A percentile compares a stretch with the other conserved stretches of the same genome.
These are phyloP conservation scores for Trichoderma virens DNA, from an alignment of 495 filamentous ascomycete genomes.

Conservation along the genomic window DNA sequence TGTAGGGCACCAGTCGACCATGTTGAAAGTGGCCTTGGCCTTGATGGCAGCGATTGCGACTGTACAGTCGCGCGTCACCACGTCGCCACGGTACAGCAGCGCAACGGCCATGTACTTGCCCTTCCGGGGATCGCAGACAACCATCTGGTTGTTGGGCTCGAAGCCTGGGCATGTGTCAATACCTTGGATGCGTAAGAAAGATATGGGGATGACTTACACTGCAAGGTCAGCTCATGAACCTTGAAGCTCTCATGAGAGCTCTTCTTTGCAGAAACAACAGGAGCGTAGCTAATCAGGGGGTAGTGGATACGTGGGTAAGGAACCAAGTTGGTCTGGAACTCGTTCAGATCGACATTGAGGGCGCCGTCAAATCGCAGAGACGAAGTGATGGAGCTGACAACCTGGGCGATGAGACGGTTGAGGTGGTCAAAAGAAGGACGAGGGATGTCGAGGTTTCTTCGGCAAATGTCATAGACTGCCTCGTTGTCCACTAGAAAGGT, in stretches of 20 bases:
- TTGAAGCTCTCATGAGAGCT: conserved; percentile 92
- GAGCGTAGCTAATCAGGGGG: conserved; percentile 92
- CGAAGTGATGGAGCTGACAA: conserved; percentile 97
- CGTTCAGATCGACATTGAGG: conserved; percentile 97
- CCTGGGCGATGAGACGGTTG: conserved; percentile 97
- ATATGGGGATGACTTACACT: conserved; percentile 49
- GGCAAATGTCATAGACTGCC: conserved; percentile 99
- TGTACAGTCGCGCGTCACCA: conserved; percentile 92
- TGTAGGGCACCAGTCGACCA: conserved; percentile 99
- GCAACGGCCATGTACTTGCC: conserved; percentile 99
- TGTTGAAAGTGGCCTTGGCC: conserved; percentile 97
- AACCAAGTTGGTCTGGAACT: conserved; percentile 99
- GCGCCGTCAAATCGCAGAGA: conserved; percentile 98
- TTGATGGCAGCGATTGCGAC: conserved; percentile 88
- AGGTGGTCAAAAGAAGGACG: conserved; percentile 97
- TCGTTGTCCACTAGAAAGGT: conserved; percentile 99
- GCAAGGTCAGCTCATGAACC: conserved; percentile 66
- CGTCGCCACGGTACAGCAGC: conserved; percentile 95
- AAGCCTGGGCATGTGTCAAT: conserved; percentile 36
- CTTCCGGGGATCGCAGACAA: conserved; percentile 97
- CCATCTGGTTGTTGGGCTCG: conserved; percentile 86
- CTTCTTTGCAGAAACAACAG: conserved; percentile 88
- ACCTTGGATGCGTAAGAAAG: not conserved
- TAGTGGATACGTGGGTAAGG: conserved; percentile 99
- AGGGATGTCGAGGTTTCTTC: conserved; percentile 92